Evolutionary conservation across 2,329 filamentous ascomycete species (phyloP).

Genomic region (Fusarium tuaranense): DNA sequence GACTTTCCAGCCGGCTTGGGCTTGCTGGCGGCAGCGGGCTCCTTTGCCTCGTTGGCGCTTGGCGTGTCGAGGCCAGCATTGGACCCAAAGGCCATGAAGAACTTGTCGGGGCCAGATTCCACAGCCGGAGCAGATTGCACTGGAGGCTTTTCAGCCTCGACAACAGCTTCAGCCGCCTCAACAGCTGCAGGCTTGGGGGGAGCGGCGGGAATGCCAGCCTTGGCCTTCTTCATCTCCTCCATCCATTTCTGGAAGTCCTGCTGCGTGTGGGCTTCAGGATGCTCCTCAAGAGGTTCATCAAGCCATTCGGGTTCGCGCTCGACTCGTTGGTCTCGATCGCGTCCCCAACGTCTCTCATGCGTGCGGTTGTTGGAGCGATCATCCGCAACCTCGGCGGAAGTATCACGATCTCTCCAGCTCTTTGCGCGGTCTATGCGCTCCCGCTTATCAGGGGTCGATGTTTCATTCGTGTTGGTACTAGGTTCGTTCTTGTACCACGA

Average conservation of each 20-base stretch:
- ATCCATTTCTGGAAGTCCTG: constrained; percentile 97
- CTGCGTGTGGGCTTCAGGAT: constrained; percentile 79
- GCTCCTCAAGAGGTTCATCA: constrained; percentile 78
- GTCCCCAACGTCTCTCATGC: constrained; percentile 66
- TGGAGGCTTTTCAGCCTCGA: constrained; percentile 64
- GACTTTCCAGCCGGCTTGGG: constrained; percentile 73
- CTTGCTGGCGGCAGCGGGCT: constrained; percentile 56
- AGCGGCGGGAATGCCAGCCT: constrained; percentile 51
- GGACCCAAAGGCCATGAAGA: constrained; percentile 72
- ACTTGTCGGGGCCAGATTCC: constrained; percentile 79
- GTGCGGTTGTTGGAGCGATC: constrained; percentile 68
- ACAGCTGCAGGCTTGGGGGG: constrained; percentile 52
- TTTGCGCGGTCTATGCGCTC: constrained; percentile 69
- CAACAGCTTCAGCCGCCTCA: constrained; percentile 50
- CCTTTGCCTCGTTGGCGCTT: constrained; percentile 62
- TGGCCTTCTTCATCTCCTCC: constrained; percentile 84
- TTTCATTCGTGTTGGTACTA: constrained; percentile 47
- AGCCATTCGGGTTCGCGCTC: constrained; percentile 95
- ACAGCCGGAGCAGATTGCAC: constrained; percentile 71
- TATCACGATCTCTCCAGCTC: constrained; percentile 70
- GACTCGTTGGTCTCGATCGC: constrained; percentile 67
- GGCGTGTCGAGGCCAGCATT: constrained; percentile 59
- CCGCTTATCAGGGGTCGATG: constrained; percentile 54
- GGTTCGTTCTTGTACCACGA: constrained; percentile 78
- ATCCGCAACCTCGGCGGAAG: constrained; percentile 55